phyloP scores from a whole-genome alignment of 1,284 basidiomycete genomes.

The Hymenochaete sp. region DNA sequence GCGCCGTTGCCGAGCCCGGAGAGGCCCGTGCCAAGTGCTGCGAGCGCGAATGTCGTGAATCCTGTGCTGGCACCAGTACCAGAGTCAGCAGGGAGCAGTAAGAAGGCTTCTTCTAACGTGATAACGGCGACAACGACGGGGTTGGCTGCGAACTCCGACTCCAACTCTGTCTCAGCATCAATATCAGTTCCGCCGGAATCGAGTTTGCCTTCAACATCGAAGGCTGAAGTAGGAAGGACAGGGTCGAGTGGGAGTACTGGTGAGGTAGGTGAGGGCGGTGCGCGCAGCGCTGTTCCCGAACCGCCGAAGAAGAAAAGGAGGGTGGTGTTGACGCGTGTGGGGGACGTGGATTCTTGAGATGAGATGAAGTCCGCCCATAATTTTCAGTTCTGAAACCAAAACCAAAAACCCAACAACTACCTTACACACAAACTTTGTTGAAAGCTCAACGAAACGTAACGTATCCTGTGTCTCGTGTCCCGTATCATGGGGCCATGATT shows the following conservation, averaged over 20 bases:
- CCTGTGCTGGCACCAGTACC: background rate
- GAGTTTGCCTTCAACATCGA: constrained; percentile 16
- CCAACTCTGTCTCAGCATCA: no score
- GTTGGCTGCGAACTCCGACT: no score
- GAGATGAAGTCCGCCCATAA: background rate
- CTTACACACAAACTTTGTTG: no score
- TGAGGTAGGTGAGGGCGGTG: constrained; percentile 16
- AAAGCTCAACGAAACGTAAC: no score
- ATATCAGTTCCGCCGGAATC: constrained; percentile 17
- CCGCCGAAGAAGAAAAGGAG: constrained; percentile 87
- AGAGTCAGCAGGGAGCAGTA: background rate
- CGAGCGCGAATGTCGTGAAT: background rate
- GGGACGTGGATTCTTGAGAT: constrained; percentile 42
- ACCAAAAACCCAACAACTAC: no score
- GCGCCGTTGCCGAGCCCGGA: constrained; percentile 34
- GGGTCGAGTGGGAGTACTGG: background rate
- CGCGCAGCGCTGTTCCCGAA: constrained; percentile 23
- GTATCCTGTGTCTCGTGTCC: no score
- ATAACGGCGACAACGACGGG: no score
- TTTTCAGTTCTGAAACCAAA: no score
- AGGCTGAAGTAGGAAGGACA: background rate
- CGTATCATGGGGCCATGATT: no score
- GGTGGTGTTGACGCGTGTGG: constrained; percentile 68
- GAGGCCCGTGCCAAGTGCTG: background rate
- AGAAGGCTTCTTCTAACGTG: no score